Conservation (phyloP, 2,329 filamentous ascomycete species). For the Ascochyta koolunga region DNA sequence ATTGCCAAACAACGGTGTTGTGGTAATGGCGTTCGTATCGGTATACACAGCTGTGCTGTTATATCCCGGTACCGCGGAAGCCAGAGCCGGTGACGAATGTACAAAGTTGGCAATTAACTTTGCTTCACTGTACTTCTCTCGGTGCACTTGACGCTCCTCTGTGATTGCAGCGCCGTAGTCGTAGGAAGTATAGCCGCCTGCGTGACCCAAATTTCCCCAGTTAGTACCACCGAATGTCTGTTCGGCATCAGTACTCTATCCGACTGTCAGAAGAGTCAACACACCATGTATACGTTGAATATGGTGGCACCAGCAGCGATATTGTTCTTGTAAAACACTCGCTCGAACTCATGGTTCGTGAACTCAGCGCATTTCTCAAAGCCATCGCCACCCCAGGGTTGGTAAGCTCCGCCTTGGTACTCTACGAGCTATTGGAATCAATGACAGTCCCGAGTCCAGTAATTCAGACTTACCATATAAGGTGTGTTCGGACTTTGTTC, state of each 20-base stretch:
- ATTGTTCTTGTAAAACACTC: constrained; percentile 79
- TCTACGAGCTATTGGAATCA: constrained; percentile 50
- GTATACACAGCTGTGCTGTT: constrained; percentile 27
- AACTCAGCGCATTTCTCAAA: constrained; percentile 69
- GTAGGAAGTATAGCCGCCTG: constrained; percentile 61
- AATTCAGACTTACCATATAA: constrained; percentile 51
- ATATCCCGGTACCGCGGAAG: constrained; percentile 53
- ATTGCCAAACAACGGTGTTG: constrained; percentile 64
- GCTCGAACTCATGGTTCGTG: constrained; percentile 72
- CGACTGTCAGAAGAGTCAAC: background rate
- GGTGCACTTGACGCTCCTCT: constrained; percentile 68
- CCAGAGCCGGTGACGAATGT: constrained; percentile 70
- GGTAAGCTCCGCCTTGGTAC: constrained; percentile 73
- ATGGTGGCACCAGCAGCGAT: constrained; percentile 68
- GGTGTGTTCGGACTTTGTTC: constrained; percentile 67
- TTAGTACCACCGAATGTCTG: constrained; percentile 76
- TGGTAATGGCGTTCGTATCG: constrained; percentile 55
- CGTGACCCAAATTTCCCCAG: constrained; percentile 77
- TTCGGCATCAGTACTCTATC: background rate
- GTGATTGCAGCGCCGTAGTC: constrained; percentile 67
- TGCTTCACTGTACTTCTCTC: constrained; percentile 78
- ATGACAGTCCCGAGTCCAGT: background rate
- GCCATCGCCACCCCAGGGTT: constrained; percentile 73
- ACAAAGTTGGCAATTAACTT: constrained; percentile 77
- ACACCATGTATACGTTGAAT: constrained; percentile 72